Evolutionary conservation across 352 stramenopile genomes (phyloP), one percentile per base, ranked within the genome.

Genomic region (Phytopythium litorale): DNA sequence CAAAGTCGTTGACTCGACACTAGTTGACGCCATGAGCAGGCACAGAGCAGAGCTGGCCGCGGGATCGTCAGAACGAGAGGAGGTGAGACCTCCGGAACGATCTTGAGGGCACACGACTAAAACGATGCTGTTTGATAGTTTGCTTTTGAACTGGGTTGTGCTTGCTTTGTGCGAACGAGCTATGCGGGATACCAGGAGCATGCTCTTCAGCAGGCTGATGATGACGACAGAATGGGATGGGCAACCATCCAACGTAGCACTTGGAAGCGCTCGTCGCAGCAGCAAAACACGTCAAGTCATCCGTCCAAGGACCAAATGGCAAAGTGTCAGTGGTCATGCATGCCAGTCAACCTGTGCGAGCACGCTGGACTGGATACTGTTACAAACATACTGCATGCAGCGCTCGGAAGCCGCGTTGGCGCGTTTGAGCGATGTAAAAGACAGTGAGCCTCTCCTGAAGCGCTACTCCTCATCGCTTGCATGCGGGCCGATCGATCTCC

Each of bases 281-380:
- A n/a, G 42, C 42, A 48, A 46, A 48, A 21, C 42, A 13, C 42
- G 48, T 53, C 48, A 53, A 53, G 48, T 37, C 48, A 37, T 53
- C 48, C 48, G 16, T 15, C 13, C 23, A n/a, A n/a, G n/a, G n/a
- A n/a, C n/a, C n/a, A n/a, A n/a, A 3, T 38, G 33, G 11, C 33
- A 38, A 38, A 15, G 2, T 30, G 28, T 4, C 28, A 30, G 11
- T 13, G 33, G 33, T 7, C 7, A 9, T 15, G 33, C 33, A 38
- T 38, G 33, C 1, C 33, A 13, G 33, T 9, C 33, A 38, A 38
- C 9, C 33, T 13, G n/a, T 45, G 38, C 38, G 38, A 45, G 38
- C 38, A 45, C 12, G 15, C 38, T 7, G 38, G 7, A n/a, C 38
- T 45, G 16, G 38, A 45, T n/a, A 45, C n/a, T 18, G 38, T 45